Base-by-base conservation (phyloP, 1,139 yeast genomes). In the Taiozyma sp. region DNA sequence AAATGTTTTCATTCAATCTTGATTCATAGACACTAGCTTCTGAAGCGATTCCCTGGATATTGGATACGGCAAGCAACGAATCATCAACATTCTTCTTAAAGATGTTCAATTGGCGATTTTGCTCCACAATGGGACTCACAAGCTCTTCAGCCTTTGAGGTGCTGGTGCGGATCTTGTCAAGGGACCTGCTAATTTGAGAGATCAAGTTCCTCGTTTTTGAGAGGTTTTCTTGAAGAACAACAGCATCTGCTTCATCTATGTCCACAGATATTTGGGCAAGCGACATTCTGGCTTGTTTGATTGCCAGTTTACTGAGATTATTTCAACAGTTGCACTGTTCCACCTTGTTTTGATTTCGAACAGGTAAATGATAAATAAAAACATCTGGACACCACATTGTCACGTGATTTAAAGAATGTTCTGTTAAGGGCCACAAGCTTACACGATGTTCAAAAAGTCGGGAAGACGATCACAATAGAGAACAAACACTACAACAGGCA, bases 171-270 rank as follows among this genome's bases (percentile, higher is more conserved):
- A 90, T 78, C 46, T 71, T 74, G 44, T 68, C 69, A 40, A 90
- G 69, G 1, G 89, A 81, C 40, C 71, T 67, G 19, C 81, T 74
- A 50, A 90, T 82, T 47, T 77, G 71, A 4, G 69, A 66, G 29
- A 90, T 79, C 41, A 89, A 67, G 21, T 74, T 76, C 45, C 77
- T 77, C 7, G 90, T 80, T 52, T 79, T 77, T 47, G 75, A 68
- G 37, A 90, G 72, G 51, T 87, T 85, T 62, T 87, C 95, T 51
- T 87, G 87, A 43, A 90, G 74, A 10, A 90, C 90, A 3, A 89
- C 83, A 46, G 88, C 83, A 60, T 89, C 97, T 3, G 95, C 91
- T 64, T 87, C 95, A 62, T 88, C 95, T 2, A 82, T 73, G 61
- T 85, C 93, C 30, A 80, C 58, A 1, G 53, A 26, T 1, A 56